Evolutionary conservation across 2,329 filamentous ascomycete species (phyloP).

Genomic region (Pseudopyricularia javanii): DNA sequence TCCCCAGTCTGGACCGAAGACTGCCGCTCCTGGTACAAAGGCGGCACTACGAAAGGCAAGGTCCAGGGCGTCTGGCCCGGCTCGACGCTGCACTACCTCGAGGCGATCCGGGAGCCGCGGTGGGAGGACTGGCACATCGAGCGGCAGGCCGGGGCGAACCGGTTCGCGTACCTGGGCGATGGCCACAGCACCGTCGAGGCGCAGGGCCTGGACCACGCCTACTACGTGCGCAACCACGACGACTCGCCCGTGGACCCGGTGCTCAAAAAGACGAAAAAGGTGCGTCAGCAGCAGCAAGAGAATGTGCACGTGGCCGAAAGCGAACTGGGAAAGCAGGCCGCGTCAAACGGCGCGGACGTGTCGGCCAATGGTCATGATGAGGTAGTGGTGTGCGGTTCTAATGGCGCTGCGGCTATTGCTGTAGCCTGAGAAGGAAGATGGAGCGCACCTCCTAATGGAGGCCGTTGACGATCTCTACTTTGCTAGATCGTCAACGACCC

Average conservation of each 20-base stretch:
- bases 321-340: background rate
- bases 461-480: too few species aligned
- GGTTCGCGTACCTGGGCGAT: slow-evolving; percentile 9
- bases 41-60: slow-evolving; percentile 9
- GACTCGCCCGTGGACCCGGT: background rate
- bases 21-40: slow-evolving; percentile 19
- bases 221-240: background rate
- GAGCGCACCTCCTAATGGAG: too few species aligned
- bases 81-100: slow-evolving; percentile 12
- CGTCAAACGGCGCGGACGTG: background rate
- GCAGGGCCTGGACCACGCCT: background rate
- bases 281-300: too few species aligned
- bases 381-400: background rate
- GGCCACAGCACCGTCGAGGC: background rate
- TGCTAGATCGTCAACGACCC: too few species aligned
- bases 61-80: slow-evolving; percentile 14
- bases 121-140: slow-evolving; percentile 20
- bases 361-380: background rate
- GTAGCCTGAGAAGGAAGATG: background rate
- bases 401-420: background rate
- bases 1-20: slow-evolving; percentile 16
- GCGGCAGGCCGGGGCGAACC: slow-evolving; percentile 9
- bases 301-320: background rate
- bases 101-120: slow-evolving; percentile 13
- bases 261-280: background rate